Base-by-base conservation (phyloP, 192 early-diverging fungal species). In the Fimicolochytrium jonesii region DNA sequence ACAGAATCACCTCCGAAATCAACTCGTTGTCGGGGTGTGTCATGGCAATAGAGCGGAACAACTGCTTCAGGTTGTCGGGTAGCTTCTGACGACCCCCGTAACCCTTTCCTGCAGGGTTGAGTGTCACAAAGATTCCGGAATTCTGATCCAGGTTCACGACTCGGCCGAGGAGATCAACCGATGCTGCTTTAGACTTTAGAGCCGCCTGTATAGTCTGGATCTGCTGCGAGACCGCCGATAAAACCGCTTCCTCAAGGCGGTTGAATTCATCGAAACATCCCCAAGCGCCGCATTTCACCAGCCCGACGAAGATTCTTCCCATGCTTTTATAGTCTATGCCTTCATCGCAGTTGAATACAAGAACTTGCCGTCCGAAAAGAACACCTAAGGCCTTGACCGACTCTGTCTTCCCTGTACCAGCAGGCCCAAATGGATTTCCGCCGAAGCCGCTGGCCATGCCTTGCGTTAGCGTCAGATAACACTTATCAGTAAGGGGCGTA, bases 191-290 rank as follows among this genome's bases (percentile, higher is more conserved):
- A 20, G 45, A 42, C 46, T 84, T 84, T 6, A 84, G 57, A 10
- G 79, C 80, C 29, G 70, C 71, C 47, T 84, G 82, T 55, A 84
- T 84, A 39, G 78, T 65, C 69, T 84, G 82, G 56, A 84, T 84
- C 56, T 84, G 82, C 65, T 84, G 82, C 2, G 82, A 84, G 15
- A 84, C 82, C 0, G 82, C 82, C 1, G 82, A 84, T 2, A 84
- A 59, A 17, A 81, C 79, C 17, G 79, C 79, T 65, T 82, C 79
- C 49, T 84, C 82, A 10, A 84, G 59, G 22, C 82, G 66, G 56
- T 84, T 84, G 58, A 84, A 84, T 49, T 84, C 82, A 59, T 84
- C 82, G 67, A 84, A 84, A 44, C 82, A 84, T 15, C 82, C 82
- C 82, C 82, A 84, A 3, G 80, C 82, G 36, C 82, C 82, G 57